Evolutionary conservation across 2,329 filamentous ascomycete species (phyloP), one percentile per base, ranked within the genome.

Genomic region (Aureobasidium sp.): DNA sequence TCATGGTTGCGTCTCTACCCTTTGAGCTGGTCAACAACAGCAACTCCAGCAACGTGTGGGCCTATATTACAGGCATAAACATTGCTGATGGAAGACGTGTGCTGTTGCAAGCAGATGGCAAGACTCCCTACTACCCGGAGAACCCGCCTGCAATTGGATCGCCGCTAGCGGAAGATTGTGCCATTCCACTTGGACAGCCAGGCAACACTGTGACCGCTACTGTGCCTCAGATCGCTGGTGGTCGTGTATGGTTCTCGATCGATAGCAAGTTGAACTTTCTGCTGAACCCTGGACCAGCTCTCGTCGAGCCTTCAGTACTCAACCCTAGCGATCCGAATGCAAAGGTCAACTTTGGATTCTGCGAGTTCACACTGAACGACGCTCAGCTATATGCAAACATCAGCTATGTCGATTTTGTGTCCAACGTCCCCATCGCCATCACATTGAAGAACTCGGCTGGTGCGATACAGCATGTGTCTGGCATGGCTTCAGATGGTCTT

Each of bases 401-500:
- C 63, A 71, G 67, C 41, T 74, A 74, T 57, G 72, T 74, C 13
- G 72, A 74, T 61, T 71, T 73, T 47, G 71, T 70, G n/a, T 68
- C 72, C 0, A 64, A 73, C 53, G 72, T 80, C 3, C 78, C 75
- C 0, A 73, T 80, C 30, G 71, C 70, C 16, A 70, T 75, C 44
- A 75, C 68, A 4, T 63, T 76, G n/a, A 67, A 74, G 50, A 74
- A 73, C 63, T 68, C 70, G 0, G 69, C 71, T 36, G 76, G 76
- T 14, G 66, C 71, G 5, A 70, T 71, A 3, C 74, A 79, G 59
- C 71, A 70, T 55, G 73, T 75, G 87, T 88, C 70, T 75, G 88
- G 88, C 1, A 83, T 89, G 76, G 72, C 78, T 0, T 66, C 79
- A 0, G 75, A 84, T 66, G 86, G 86, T 1, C 76, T 89, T 3